These are phyloP conservation scores for Huntiella bhutanensis DNA, from an alignment of 2,329 filamentous ascomycete genomes.

Conservation along the genomic window DNA sequence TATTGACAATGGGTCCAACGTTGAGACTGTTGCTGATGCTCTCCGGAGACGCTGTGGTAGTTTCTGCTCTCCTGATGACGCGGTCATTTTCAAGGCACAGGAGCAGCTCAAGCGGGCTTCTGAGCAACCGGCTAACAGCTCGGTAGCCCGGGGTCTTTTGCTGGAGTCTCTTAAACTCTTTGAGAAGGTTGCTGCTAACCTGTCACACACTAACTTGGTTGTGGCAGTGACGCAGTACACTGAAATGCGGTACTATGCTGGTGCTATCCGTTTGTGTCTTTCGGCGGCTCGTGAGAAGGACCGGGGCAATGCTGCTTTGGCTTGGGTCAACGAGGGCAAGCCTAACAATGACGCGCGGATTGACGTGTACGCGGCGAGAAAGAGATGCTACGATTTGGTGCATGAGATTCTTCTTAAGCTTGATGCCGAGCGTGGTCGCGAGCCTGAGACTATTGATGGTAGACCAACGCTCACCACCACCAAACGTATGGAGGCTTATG, in stretches of 20 bases:
- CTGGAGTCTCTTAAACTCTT: constrained; percentile 82
- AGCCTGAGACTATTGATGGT: constrained; percentile 61
- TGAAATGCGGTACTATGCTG: constrained; percentile 72
- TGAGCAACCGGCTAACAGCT: constrained; percentile 57
- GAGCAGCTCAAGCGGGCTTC: constrained; percentile 80
- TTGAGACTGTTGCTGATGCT: constrained; percentile 94
- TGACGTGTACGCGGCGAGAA: constrained; percentile 49
- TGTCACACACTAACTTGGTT: constrained; percentile 64
- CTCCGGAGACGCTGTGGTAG: constrained; percentile 79
- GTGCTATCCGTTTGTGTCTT: constrained; percentile 74
- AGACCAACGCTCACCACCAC: constrained; percentile 56
- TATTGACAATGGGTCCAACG: constrained; percentile 89
- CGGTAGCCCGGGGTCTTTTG: constrained; percentile 57
- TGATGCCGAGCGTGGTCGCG: constrained; percentile 47
- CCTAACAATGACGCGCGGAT: constrained; percentile 52
- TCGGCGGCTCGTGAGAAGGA: constrained; percentile 70
- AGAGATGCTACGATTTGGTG: constrained; percentile 70
- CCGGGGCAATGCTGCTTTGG: constrained; percentile 65
- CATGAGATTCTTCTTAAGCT: constrained; percentile 63
- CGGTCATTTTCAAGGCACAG: constrained; percentile 95
- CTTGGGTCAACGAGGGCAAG: constrained; percentile 72
- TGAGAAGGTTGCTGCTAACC: constrained; percentile 65
- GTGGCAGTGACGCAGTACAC: constrained; percentile 65
- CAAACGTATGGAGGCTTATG: constrained; percentile 73
- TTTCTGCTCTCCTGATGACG: constrained; percentile 94